Conservation (phyloP, 2,329 filamentous ascomycete genomes). For the Stagonosporopsis tanaceti region DNA sequence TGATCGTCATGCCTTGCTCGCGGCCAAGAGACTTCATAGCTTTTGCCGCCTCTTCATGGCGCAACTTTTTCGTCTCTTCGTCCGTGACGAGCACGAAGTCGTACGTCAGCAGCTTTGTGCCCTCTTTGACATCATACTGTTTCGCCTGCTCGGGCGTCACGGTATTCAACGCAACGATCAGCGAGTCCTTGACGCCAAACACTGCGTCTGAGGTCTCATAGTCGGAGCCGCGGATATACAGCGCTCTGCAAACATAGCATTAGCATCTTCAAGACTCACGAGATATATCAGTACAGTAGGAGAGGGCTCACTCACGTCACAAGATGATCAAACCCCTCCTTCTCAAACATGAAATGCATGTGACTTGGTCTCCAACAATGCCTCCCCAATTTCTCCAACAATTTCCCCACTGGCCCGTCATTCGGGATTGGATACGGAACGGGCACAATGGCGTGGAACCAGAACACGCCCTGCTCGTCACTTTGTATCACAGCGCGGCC, state of each 20-base stretch:
- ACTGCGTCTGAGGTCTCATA: conserved; percentile 87
- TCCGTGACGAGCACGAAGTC: conserved; percentile 81
- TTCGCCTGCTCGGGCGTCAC: conserved; percentile 39
- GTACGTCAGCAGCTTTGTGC: conserved; percentile 69
- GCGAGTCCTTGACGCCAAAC: conserved; percentile 83
- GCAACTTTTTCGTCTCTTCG: conserved; percentile 70
- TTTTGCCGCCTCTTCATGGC: conserved; percentile 71
- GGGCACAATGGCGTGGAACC: conserved; percentile 84
- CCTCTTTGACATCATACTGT: conserved; percentile 67
- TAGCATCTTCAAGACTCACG: background rate
- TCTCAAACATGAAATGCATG: conserved; percentile 71
- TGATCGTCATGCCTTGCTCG: conserved; percentile 70
- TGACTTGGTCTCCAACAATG: conserved; percentile 50
- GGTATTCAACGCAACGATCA: conserved; percentile 56
- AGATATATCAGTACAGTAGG: background rate
- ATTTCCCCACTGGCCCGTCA: conserved; percentile 72
- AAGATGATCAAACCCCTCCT: conserved; percentile 67
- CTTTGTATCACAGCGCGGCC: conserved; percentile 75
- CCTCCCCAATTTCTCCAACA: conserved; percentile 39
- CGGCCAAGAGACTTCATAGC: conserved; percentile 72
- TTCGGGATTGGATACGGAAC: conserved; percentile 86
- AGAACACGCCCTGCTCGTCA: conserved; percentile 77
- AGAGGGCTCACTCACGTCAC: conserved; percentile 71
- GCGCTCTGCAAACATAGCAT: conserved; percentile 60
- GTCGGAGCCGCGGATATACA: conserved; percentile 79